phyloP scores from a whole-genome alignment of 495 filamentous ascomycete genomes.

The Penicillium bialowiezense region DNA sequence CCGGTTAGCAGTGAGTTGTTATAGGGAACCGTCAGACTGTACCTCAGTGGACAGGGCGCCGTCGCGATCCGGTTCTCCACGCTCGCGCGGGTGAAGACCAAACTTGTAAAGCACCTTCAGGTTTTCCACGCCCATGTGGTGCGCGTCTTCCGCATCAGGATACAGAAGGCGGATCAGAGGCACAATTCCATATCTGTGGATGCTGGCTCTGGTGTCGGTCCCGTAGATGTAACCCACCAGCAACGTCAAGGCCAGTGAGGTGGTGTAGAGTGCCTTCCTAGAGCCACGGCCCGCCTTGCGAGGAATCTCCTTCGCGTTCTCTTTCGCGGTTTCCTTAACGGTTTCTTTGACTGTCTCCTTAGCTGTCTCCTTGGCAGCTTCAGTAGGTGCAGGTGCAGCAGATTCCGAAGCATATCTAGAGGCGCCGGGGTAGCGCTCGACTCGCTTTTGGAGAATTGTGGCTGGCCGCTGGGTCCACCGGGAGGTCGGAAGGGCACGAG shows the following conservation, averaged over 20 bases:
- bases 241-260: constrained; percentile 50
- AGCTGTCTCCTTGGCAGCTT: constrained; percentile 9
- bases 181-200: constrained; percentile 79
- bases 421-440: constrained; percentile 12
- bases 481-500: constrained; percentile 26
- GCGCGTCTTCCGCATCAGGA: constrained; percentile 87
- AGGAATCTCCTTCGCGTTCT: constrained; percentile 30
- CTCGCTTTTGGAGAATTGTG: constrained; percentile 13
- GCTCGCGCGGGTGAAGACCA: constrained; percentile 70
- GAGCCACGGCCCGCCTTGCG: constrained; percentile 33
- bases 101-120: constrained; percentile 55
- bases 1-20: constrained; percentile 5
- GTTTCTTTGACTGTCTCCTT: constrained; percentile 14
- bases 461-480: constrained; percentile 27
- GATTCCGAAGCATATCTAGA: constrained; percentile 34
- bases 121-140: constrained; percentile 67
- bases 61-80: constrained; percentile 52
- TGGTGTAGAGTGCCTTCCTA: constrained; percentile 52
- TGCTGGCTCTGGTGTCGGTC: constrained; percentile 84
- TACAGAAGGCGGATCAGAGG: constrained; percentile 68
- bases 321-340: constrained; percentile 25
- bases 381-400: constrained; percentile 11
- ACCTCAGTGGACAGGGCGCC: constrained; percentile 53
- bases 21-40: neutral
- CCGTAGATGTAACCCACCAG: constrained; percentile 67